Evolutionary conservation across 352 stramenopile species (phyloP), one percentile per base, ranked within the genome.

Genomic region (Globisporangium paddicum): DNA sequence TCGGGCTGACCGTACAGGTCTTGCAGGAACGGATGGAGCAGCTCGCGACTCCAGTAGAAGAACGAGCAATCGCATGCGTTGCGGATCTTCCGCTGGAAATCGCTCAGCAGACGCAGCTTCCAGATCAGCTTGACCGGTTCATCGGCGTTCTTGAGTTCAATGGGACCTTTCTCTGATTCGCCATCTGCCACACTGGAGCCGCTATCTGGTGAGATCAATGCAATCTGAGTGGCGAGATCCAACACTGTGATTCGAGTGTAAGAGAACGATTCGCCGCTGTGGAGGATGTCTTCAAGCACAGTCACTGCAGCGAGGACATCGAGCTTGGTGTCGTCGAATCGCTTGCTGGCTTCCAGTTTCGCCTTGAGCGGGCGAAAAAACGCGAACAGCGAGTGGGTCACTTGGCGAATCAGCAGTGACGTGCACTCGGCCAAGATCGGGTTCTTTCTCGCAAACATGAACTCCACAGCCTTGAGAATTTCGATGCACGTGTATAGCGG

Each of bases 31-130:
- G 77, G 77, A 42, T 90, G 75, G 18, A 98, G 66, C 19, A 97
- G 59, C 67, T 98, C 90, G 3, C 82, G 79, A 60, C 91, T 95
- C 82, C 93, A 98, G 69, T 97, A 98, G 34, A 98, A 89, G 63
- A 97, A 96, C 8, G 88, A 96, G 62, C 87, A 97, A 67, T 97
- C 89, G 63, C 90, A 97, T 3, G 83, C 89, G 40, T 72, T 76
- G 18, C 77, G 69, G 45, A 98, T 86, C 46, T 87, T 86, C 9
- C 85, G 79, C 62, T 97, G 90, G 59, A 97, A 96, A 61, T 93
- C 87, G 56, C 81, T 90, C 47, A 97, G 64, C 34, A 97, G 58
- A 18, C 79, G 76, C 46, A 98, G 67, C 60, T 92, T 91, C 76
- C 86, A 93, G 40, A 94, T 89, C 18, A 93, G 59, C 54, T 90